A percentile compares a stretch with the other conserved stretches of the same genome.
These are phyloP conservation scores for Plasmodium fragile DNA, from an alignment of 169 alveolate species.

Conservation along the genomic window DNA sequence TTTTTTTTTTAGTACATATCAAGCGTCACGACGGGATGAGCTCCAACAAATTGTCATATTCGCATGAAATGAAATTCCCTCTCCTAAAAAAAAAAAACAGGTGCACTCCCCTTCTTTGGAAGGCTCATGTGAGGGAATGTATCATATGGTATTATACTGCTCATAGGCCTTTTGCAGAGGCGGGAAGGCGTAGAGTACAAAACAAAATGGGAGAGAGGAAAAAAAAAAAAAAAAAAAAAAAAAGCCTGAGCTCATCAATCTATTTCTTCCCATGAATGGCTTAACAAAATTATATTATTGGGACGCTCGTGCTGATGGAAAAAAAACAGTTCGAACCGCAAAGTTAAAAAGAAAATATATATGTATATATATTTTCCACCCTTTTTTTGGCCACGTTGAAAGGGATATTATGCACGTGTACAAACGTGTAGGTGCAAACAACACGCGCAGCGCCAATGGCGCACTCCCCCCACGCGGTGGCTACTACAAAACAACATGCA, in stretches of 20 bases:
- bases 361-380: background rate
- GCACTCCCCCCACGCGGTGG: background rate
- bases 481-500: background rate
- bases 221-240: background rate
- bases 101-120: background rate
- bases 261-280: background rate
- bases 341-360: background rate
- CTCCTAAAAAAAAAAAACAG: background rate
- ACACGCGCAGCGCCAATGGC: background rate
- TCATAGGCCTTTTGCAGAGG: background rate
- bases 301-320: background rate
- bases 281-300: background rate
- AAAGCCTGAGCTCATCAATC: background rate
- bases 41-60: background rate
- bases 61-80: background rate
- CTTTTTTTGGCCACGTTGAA: background rate
- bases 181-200: conserved; percentile 1
- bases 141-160: background rate
- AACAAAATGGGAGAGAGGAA: background rate
- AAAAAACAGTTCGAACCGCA: background rate
- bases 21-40: background rate
- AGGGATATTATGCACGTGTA: conserved; percentile 5
- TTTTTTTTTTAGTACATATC: background rate
- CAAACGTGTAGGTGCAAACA: background rate
- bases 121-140: background rate